Percentiles rank a stretch among this genome's conserved stretches.
phyloP scores from a whole-genome alignment of 768 basidiomycete genomes.

The Termitomyces heimii region DNA sequence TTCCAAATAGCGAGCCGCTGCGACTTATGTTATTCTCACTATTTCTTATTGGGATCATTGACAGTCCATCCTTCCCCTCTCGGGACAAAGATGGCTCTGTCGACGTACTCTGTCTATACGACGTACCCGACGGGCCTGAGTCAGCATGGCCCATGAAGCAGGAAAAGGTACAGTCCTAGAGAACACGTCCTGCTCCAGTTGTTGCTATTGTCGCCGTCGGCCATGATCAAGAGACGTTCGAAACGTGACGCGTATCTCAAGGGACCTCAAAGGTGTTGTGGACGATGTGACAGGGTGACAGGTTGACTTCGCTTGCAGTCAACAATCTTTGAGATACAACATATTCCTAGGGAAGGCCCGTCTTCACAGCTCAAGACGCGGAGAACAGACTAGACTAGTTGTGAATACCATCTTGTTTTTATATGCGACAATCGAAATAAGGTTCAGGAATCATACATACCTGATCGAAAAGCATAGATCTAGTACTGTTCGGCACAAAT shows the following conservation, averaged over 20 bases:
- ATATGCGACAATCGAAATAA: too few species aligned
- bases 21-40: constrained; percentile 9
- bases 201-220: constrained; percentile 24
- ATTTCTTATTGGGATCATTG: neutral
- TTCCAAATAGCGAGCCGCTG: constrained; percentile 21
- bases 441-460: too few species aligned
- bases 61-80: neutral
- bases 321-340: too few species aligned
- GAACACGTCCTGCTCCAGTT: constrained; percentile 34
- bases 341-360: too few species aligned
- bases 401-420: too few species aligned
- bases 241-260: constrained; percentile 1
- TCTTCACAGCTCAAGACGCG: too few species aligned
- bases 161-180: constrained; percentile 46
- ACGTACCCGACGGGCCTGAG: constrained; percentile 36
- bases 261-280: neutral
- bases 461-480: too few species aligned
- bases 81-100: neutral
- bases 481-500: too few species aligned
- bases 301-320: too few species aligned
- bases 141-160: constrained; percentile 34
- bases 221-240: constrained; percentile 24
- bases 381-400: too few species aligned
- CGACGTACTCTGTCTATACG: constrained; percentile 38
- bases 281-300: too few species aligned